Evolutionary conservation across 257 asterid genomes (phyloP).

Genomic region (Penstemon barbatus): DNA sequence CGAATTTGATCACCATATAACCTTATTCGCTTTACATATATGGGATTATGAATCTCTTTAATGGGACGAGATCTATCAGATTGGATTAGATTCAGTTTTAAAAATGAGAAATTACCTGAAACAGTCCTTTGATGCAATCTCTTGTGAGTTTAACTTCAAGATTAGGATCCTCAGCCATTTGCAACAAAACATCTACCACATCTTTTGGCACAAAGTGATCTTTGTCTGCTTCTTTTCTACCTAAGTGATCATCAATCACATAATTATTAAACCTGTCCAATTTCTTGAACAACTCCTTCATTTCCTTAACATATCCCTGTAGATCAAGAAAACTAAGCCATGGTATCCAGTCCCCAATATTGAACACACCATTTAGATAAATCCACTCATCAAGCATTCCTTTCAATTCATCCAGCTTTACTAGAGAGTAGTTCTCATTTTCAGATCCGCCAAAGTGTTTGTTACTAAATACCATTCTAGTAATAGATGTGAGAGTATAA

Average conservation of each 20-base stretch:
- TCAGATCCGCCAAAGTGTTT: slow-evolving; percentile 26
- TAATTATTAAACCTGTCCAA: slow-evolving; percentile 33
- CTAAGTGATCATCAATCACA: slow-evolving; percentile 36
- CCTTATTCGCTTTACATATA: slow-evolving; percentile 28
- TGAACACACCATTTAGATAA: slow-evolving; percentile 33
- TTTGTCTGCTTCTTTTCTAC: background rate
- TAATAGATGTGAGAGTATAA: slow-evolving; percentile 25
- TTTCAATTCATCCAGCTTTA: slow-evolving; percentile 27
- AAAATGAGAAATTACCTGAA: slow-evolving; percentile 18
- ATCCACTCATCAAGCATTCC: slow-evolving; percentile 44
- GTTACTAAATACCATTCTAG: slow-evolving; percentile 23
- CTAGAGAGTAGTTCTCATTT: background rate
- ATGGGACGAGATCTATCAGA: too few relatives aligned
- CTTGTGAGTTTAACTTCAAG: slow-evolving; percentile 36
- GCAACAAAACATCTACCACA: slow-evolving; percentile 27
- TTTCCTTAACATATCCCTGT: slow-evolving; percentile 44
- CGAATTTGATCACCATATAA: too few relatives aligned
- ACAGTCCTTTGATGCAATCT: slow-evolving; percentile 36
- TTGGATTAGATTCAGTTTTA: too few relatives aligned
- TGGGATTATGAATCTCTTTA: too few relatives aligned
- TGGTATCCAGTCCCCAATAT: slow-evolving; percentile 56
- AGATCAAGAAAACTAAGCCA: slow-evolving; percentile 44
- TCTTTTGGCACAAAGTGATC: slow-evolving; percentile 18
- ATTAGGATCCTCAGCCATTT: slow-evolving; percentile 32
- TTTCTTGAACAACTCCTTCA: slow-evolving; percentile 37